Evolutionary conservation across 139 green algal species (phyloP).

Genomic region (Parachlorella kessleri): DNA sequence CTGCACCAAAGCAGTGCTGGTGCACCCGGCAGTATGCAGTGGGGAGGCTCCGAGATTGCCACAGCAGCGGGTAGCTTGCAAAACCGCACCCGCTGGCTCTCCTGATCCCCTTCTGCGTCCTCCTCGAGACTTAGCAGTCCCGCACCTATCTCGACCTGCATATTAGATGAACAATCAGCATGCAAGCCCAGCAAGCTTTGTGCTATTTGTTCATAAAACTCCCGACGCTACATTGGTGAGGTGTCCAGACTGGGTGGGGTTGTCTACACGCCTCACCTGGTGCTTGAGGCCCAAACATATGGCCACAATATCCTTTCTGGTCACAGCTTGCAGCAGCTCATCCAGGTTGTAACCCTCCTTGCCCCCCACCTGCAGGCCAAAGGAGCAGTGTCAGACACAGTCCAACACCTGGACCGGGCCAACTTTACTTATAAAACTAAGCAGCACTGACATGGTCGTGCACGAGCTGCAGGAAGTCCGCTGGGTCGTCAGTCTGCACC

Average conservation of each 20-base stretch:
- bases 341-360: constrained; percentile 22
- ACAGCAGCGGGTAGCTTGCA: too few species aligned
- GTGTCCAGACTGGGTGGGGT: too few species aligned
- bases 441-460: not conserved
- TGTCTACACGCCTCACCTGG: too few species aligned
- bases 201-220: too few species aligned
- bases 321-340: constrained; percentile 30
- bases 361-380: not conserved
- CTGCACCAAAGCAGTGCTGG: not conserved
- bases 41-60: not conserved
- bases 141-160: not conserved
- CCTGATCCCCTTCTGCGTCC: not conserved
- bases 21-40: not conserved
- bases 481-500: not conserved
- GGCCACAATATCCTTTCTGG: constrained; percentile 8
- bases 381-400: not conserved
- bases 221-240: too few species aligned
- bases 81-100: too few species aligned
- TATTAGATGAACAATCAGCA: too few species aligned
- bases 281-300: constrained; percentile 29
- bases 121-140: not conserved
- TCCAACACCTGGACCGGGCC: not conserved
- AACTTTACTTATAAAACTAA: not conserved
- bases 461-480: not conserved
- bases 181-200: too few species aligned